Evolutionary conservation across 176 grass and related monocot genomes (phyloP).

Genomic region (Triticum timopheevii): DNA sequence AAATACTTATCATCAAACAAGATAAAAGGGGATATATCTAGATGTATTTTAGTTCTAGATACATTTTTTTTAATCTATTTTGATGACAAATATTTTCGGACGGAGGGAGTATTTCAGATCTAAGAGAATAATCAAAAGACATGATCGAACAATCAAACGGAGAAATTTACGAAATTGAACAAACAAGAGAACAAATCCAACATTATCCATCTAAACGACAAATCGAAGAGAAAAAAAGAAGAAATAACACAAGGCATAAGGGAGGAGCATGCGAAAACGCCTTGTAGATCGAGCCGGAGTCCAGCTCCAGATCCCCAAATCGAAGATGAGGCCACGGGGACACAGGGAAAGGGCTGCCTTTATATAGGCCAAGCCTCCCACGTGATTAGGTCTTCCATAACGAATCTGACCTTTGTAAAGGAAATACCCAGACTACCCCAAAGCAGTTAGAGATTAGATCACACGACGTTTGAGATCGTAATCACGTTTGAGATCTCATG

Average conservation of each 20-base stretch:
- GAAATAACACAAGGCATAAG: not conserved
- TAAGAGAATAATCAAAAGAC: not conserved
- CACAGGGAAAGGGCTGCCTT: not conserved
- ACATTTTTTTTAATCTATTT: no score
- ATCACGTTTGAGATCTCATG: not conserved
- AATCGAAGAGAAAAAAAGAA: not conserved
- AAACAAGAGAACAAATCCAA: not conserved
- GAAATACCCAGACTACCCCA: slow-evolving; percentile 10
- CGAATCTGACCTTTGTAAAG: not conserved
- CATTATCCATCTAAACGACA: not conserved
- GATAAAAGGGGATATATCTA: no score
- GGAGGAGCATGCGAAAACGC: not conserved
- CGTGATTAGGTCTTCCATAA: not conserved
- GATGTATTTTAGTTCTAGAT: no score
- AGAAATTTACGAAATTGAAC: not conserved
- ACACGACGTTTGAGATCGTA: not conserved
- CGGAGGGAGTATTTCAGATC: no score
- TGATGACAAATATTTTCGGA: no score
- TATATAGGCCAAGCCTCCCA: not conserved
- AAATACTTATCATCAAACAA: no score
- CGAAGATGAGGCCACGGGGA: not conserved
- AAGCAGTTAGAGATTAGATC: not conserved
- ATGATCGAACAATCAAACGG: no score
- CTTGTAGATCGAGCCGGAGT: not conserved
- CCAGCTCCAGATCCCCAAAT: not conserved